phyloP scores from a whole-genome alignment of 768 basidiomycete genomes.

The Austroboletus festivus region DNA sequence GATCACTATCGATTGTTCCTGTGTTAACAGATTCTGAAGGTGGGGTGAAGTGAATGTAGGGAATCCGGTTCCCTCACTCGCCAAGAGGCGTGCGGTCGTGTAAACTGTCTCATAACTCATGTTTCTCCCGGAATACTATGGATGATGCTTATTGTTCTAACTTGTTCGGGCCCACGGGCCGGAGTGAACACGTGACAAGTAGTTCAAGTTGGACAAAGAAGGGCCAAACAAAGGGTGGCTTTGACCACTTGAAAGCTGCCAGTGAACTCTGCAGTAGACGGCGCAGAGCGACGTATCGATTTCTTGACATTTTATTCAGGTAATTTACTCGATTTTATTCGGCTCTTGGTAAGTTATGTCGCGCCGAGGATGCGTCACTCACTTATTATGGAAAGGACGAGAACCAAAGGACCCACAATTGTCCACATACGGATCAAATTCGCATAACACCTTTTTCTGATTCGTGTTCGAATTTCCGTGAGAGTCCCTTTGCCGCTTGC shows the following conservation, averaged over 20 bases:
- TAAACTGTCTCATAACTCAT: constrained; percentile 1
- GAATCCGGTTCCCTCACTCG: constrained; percentile 21
- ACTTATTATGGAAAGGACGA: constrained; percentile 36
- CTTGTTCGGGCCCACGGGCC: too few species aligned
- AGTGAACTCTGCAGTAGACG: too few species aligned
- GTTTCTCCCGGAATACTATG: too few species aligned
- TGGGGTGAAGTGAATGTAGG: constrained; percentile 23
- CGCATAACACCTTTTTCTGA: constrained; percentile 39
- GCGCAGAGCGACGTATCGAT: constrained; percentile 19
- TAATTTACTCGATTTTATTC: too few species aligned
- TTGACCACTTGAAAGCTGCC: constrained; percentile 8
- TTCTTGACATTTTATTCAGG: too few species aligned
- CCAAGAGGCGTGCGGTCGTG: constrained; percentile 16
- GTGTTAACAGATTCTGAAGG: constrained; percentile 13
- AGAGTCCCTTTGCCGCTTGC: constrained; percentile 16
- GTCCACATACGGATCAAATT: constrained; percentile 44
- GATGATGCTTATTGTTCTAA: constrained; percentile 10
- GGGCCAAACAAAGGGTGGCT: constrained; percentile 33
- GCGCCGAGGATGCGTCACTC: constrained; percentile 8
- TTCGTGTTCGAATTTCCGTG: constrained; percentile 37
- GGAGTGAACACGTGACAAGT: constrained; percentile 28
- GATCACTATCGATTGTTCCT: not conserved
- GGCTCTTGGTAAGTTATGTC: constrained; percentile 12
- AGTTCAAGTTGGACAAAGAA: constrained; percentile 56
- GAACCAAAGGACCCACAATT: constrained; percentile 50